Percentiles rank a stretch among this genome's conserved stretches.
These are phyloP conservation scores for Penicillium sclerotigenum DNA, from an alignment of 2,329 filamentous ascomycete species.

Conservation along the genomic window DNA sequence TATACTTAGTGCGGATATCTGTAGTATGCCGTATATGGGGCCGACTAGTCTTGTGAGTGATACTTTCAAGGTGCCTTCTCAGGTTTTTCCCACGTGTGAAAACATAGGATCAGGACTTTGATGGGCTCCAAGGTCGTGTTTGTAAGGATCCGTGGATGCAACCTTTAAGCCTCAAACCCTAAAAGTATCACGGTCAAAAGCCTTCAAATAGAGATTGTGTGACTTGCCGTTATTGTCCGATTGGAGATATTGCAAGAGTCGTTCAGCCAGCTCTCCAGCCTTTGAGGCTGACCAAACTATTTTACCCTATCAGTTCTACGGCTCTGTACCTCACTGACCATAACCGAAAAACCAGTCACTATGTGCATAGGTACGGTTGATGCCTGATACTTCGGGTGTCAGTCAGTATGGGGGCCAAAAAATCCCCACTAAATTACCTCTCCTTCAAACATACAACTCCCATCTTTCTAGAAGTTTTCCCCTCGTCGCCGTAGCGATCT, in stretches of 20 bases:
- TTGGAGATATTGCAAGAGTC: background rate
- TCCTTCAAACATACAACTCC: too few relatives aligned
- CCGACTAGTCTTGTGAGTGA: too few relatives aligned
- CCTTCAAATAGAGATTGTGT: background rate
- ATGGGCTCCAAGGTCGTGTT: background rate
- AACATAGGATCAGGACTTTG: background rate
- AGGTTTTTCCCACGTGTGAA: too few relatives aligned
- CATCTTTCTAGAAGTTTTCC: too few relatives aligned
- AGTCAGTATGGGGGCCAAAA: background rate
- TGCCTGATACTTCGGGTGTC: background rate
- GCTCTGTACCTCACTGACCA: background rate
- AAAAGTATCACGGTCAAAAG: background rate
- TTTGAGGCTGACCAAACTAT: background rate
- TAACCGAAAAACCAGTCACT: background rate
- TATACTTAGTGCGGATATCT: background rate
- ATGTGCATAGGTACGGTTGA: background rate
- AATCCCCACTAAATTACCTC: too few relatives aligned
- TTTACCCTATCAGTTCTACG: background rate
- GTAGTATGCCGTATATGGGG: too few relatives aligned
- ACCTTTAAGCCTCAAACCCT: background rate
- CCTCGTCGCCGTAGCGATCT: too few relatives aligned
- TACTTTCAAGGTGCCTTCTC: too few relatives aligned
- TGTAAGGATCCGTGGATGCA: background rate
- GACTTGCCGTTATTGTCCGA: background rate
- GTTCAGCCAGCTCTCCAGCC: background rate